These are phyloP conservation scores for Quercus ilex DNA, from an alignment of 306 rosid species.

Conservation along the genomic window DNA sequence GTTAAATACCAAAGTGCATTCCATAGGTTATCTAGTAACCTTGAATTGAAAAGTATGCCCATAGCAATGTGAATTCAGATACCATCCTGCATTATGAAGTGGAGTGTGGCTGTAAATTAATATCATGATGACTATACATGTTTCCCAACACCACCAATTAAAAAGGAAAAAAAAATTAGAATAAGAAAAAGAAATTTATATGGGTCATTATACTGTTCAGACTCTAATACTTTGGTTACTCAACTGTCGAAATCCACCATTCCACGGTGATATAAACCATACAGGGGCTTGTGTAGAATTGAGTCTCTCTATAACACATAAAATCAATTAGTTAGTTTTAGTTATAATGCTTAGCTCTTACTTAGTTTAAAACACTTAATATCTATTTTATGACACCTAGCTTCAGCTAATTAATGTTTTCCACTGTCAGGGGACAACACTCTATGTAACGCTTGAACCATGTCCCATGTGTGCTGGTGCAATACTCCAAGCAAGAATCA, in stretches of 20 bases:
- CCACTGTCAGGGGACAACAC: slow-evolving; percentile 60
- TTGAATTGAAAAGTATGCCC: neutral
- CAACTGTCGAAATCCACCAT: neutral
- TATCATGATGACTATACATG: neutral
- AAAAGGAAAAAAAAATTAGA: neutral
- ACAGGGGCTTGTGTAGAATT: neutral
- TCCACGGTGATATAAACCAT: neutral
- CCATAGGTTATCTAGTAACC: neutral
- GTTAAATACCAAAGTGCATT: neutral
- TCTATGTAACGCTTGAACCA: slow-evolving; percentile 93
- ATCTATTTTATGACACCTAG: slow-evolving; percentile 18
- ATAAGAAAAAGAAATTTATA: neutral
- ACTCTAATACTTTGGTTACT: neutral
- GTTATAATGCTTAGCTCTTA: neutral
- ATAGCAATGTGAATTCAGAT: neutral
- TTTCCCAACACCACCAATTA: neutral
- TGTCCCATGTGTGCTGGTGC: slow-evolving; percentile 99
- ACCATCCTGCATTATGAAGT: neutral
- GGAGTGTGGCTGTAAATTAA: neutral
- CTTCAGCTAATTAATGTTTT: slow-evolving; percentile 21
- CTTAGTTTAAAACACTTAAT: neutral
- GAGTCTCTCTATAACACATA: neutral
- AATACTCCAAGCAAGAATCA: slow-evolving; percentile 81
- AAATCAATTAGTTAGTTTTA: neutral
- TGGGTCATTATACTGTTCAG: neutral